Conservation (phyloP, 2,329 filamentous ascomycete genomes). For the Sordariomycetes sp. region DNA sequence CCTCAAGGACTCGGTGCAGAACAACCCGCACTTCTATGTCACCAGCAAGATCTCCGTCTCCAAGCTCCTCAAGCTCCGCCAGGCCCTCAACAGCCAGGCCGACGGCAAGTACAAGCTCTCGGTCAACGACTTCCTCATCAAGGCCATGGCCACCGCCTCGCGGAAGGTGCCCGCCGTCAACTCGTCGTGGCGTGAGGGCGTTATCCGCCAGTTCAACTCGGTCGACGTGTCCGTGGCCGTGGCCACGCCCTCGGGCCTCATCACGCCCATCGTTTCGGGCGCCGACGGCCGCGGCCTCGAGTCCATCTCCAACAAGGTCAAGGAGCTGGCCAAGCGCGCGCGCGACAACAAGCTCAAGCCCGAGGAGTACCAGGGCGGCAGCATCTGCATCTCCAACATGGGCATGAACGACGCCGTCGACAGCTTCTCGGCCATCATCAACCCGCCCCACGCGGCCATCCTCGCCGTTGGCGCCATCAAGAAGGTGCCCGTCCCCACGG, state of each 20-base stretch:
- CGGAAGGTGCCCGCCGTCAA: constrained; percentile 94
- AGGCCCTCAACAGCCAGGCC: constrained; percentile 78
- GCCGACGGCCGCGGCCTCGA: constrained; percentile 81
- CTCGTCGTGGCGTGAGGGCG: constrained; percentile 83
- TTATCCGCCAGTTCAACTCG: constrained; percentile 85
- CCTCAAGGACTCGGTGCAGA: constrained; percentile 76
- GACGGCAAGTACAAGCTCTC: constrained; percentile 98
- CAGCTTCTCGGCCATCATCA: constrained; percentile 97
- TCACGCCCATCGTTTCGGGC: constrained; percentile 92
- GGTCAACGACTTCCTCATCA: constrained; percentile 99
- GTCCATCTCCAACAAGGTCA: constrained; percentile 79
- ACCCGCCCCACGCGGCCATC: constrained; percentile 94
- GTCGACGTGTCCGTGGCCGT: constrained; percentile 96
- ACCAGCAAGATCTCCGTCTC: constrained; percentile 80
- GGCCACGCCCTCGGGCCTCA: constrained; percentile 83
- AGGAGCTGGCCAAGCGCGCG: constrained; percentile 93
- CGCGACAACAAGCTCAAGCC: constrained; percentile 98
- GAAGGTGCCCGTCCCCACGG: constrained; percentile 84
- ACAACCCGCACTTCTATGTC: constrained; percentile 98
- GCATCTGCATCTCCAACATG: constrained; percentile 99
- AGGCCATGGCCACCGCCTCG: constrained; percentile 80
- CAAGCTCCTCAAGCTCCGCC: constrained; percentile 93
- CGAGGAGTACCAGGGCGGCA: constrained; percentile 97
- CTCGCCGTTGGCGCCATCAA: constrained; percentile 88
- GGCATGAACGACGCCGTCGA: constrained; percentile 97